Evolutionary conservation across 2,329 filamentous ascomycete genomes (phyloP).

Genomic region (Aspergillus melleus): DNA sequence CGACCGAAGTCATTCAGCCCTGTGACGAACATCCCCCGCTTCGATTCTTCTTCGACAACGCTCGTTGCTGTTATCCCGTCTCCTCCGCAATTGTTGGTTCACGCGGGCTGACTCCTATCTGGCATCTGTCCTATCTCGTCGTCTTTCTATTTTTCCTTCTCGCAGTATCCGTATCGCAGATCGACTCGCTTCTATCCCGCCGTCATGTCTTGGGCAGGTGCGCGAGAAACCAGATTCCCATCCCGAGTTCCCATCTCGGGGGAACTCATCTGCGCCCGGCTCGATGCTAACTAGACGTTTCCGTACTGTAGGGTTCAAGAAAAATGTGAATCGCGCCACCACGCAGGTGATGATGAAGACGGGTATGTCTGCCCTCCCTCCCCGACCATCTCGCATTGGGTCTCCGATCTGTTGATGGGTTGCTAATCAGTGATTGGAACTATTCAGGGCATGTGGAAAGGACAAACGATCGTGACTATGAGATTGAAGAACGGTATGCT

Average conservation of each 20-base stretch:
- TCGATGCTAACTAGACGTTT: slow-evolving; percentile 7
- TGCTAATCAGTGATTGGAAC: slow-evolving; percentile 3
- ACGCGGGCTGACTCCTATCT: not conserved
- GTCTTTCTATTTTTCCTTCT: not conserved
- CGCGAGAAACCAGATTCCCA: slow-evolving; percentile 9
- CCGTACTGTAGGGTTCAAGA: slow-evolving; percentile 70
- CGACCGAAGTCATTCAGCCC: slow-evolving; percentile 2
- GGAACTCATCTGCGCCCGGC: not conserved
- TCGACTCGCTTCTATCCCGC: slow-evolving; percentile 17
- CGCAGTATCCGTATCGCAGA: not conserved
- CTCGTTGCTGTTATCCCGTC: not conserved
- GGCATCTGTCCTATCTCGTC: not conserved
- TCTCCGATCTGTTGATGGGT: not conserved
- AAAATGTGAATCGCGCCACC: slow-evolving; percentile 97
- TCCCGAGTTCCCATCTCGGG: not conserved
- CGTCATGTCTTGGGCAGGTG: slow-evolving; percentile 72
- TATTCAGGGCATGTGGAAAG: slow-evolving; percentile 85
- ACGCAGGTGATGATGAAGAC: slow-evolving; percentile 99
- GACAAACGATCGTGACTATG: slow-evolving; percentile 97
- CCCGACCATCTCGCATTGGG: slow-evolving; percentile 4
- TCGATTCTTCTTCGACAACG: not conserved
- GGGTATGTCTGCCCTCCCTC: slow-evolving; percentile 51
- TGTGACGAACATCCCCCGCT: not conserved
- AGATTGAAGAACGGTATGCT: slow-evolving; percentile 83
- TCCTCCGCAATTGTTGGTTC: not conserved